Evolutionary conservation across 495 filamentous ascomycete species (phyloP).

Genomic region (Tuber brumale): DNA sequence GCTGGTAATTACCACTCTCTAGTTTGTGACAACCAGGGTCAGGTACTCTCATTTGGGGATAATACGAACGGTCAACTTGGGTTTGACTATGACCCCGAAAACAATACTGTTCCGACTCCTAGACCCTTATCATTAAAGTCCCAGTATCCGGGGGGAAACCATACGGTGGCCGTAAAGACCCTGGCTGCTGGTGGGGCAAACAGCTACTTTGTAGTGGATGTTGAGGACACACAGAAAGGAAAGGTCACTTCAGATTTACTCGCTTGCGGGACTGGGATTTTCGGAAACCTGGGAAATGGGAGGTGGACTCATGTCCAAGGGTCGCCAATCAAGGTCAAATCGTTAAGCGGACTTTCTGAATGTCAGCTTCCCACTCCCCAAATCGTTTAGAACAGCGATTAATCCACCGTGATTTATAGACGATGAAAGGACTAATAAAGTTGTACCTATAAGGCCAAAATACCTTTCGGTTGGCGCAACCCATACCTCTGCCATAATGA

Average conservation of each 20-base stretch:
- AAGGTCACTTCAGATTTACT: constrained; percentile 68
- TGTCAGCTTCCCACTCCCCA: constrained; percentile 41
- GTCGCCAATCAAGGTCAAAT: constrained; percentile 71
- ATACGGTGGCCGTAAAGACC: constrained; percentile 56
- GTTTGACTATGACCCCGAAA: constrained; percentile 57
- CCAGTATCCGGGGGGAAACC: constrained; percentile 60
- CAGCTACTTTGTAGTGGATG: constrained; percentile 80
- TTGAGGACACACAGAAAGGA: constrained; percentile 46
- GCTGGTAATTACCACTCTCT: constrained; percentile 84
- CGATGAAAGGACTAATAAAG: constrained; percentile 60
- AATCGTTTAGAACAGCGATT: neutral
- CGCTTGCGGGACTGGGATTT: constrained; percentile 78
- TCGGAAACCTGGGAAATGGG: constrained; percentile 73
- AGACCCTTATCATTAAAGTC: constrained; percentile 58
- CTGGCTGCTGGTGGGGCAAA: constrained; percentile 80
- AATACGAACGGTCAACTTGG: constrained; percentile 84
- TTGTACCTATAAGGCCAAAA: constrained; percentile 70
- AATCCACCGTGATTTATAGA: constrained; percentile 33
- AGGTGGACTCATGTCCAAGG: constrained; percentile 85
- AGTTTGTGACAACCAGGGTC: constrained; percentile 63
- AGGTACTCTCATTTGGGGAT: constrained; percentile 82
- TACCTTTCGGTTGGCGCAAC: constrained; percentile 66
- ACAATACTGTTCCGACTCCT: constrained; percentile 61
- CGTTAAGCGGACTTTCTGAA: constrained; percentile 73
- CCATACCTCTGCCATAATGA: constrained; percentile 72